Base-by-base conservation (phyloP, 1,284 basidiomycete genomes). In the Singerocomus rubriflavus region DNA sequence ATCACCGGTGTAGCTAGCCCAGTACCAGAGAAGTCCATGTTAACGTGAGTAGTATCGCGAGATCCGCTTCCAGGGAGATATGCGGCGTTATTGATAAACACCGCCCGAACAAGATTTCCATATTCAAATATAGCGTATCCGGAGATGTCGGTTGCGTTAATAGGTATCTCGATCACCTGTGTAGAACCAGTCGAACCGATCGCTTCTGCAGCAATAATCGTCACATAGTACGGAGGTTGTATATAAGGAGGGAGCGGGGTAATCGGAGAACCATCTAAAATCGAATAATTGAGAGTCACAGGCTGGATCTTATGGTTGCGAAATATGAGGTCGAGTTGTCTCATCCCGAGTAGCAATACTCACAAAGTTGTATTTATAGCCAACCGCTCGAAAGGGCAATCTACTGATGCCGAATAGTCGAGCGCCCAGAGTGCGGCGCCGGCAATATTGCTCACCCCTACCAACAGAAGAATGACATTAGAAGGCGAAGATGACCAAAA, bases 391-490 rank as follows among this genome's bases (percentile, higher is more conserved):
- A 63, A 78, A 78, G 56, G 64, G 55, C 17, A 64, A 14, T 47
- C 60, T 46, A 33, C 55, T 58, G 25, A 63, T 70, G 4, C 71
- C 72, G 76, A 70, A 60, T 87, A 86, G 61, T 88, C 84, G 51
- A 86, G 68, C 1, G 75, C 72, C 85, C 86, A 88, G 25, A 89
- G 66, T 14, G 83, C 81, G 3, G 84, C 82, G 32, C 85, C 86
- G 10, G 80, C 86, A 1, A 80, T 79, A 59, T 88, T 83, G 63
- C 82, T 84, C 14, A 86, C 79, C 4, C 79, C 80, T 29, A 30
- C 27, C 11, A 43, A 50, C 5, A 11, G n/a, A 50, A 37, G 17
- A 39, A 30, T 26, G 21, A 31, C 14, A 13, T 37, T 16, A n/a
- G 10, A 9, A 36, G 25, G 17, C 8, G 1, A 49, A 25, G 11